A percentile compares a stretch with the other conserved stretches of the same genome.
Conservation (phyloP, 192 early-diverging fungal genomes). For the Mortierella antarctica region DNA sequence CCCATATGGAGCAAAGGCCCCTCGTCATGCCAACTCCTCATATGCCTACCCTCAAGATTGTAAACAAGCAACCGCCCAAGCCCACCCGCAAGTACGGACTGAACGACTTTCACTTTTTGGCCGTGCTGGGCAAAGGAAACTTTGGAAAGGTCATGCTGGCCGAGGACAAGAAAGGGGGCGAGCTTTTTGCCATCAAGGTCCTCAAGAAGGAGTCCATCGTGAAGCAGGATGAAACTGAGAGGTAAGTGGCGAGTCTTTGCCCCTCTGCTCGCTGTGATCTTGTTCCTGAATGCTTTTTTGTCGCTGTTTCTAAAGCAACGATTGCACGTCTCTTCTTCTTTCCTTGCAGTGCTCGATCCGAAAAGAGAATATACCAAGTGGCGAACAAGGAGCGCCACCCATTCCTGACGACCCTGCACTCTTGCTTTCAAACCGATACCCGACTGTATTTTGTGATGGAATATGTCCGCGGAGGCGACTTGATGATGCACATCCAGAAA, state of each 20-base stretch:
- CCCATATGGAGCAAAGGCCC: conserved; percentile 21
- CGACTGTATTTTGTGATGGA: conserved; percentile 99
- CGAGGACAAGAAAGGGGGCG: conserved; percentile 85
- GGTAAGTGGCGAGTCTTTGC: conserved; percentile 2
- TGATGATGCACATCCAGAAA: conserved; percentile 99
- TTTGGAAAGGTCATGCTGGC: conserved; percentile 99
- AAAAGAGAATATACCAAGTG: conserved; percentile 93
- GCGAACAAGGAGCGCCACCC: conserved; percentile 93
- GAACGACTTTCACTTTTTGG: conserved; percentile 94
- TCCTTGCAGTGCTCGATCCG: conserved; percentile 77
- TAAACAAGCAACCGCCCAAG: conserved; percentile 43
- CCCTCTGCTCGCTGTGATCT: no score
- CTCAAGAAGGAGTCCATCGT: conserved; percentile 98
- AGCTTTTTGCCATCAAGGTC: conserved; percentile 95
- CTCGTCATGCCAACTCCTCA: conserved; percentile 38
- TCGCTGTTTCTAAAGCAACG: conserved; percentile 73
- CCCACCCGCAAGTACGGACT: conserved; percentile 72
- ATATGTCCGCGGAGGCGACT: conserved; percentile 95
- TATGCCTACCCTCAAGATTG: conserved; percentile 45
- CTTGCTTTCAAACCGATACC: conserved; percentile 96
- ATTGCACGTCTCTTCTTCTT: neutral
- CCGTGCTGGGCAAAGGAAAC: conserved; percentile 97
- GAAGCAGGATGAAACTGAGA: conserved; percentile 84
- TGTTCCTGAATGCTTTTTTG: no score
- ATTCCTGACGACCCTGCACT: conserved; percentile 96